Evolutionary conservation across 2,329 filamentous ascomycete genomes (phyloP), one percentile per base, ranked within the genome.

Genomic region (Phaeosphaeriaceae sp.): DNA sequence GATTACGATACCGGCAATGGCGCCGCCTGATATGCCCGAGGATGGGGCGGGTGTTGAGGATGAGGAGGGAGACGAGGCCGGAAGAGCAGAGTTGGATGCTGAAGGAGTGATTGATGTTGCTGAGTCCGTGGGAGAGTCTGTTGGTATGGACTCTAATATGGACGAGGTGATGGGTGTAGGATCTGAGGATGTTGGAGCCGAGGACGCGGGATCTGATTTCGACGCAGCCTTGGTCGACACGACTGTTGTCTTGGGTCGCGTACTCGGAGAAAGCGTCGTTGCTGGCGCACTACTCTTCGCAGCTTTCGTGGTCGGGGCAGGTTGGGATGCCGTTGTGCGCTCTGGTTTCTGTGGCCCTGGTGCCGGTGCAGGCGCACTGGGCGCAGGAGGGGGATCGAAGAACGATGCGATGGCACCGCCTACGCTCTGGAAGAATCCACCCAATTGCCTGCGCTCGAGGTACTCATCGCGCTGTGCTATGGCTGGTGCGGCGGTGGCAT

Each of bases 1-100:
- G 46, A 64, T 52, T 17, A 58, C 59, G 7, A 56, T 56, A 15
- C 61, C 61, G 9, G 54, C 61, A 20, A 64, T 64, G 21, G 62
- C 54, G 19, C 59, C 56, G 7, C 36, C 20, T 25, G 36, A 31
- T 20, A 27, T 44, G 9, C 31, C 22, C 13, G 57, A 40, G 10
- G 54, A 58, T 41, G 55, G 49, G 0, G 53, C 44, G 2, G 55
- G 52, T 17, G 21, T 25, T 53, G 47, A 33, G 19, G 54, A 40
- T 53, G 47, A 33, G 19, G 54, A 40, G 5, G 59, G 50, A 9
- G 53, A 51, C 7, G 24, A 22, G 6, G 27, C 21, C 3, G 41
- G 46, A 21, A 48, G 22, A 6, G 50, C 21, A 15, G 58, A 22
- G 17, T 51, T 20, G 25, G 54, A 25, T 15, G 47, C n/a, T 22